Base-by-base conservation (phyloP, 352 stramenopile species). In the Globisporangium heterothallicum region DNA sequence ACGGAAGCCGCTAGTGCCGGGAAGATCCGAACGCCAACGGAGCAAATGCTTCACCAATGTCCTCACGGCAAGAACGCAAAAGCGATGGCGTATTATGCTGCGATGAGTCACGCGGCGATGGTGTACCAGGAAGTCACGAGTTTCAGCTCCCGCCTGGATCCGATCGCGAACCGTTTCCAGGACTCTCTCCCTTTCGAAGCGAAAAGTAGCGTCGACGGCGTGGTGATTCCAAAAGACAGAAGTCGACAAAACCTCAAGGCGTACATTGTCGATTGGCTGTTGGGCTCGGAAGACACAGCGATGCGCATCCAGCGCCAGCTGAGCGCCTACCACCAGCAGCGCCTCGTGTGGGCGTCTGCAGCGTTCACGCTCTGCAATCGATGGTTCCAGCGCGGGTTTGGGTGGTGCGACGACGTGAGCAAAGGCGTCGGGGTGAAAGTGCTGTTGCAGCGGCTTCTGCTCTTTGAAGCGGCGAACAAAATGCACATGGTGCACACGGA, bases 401-500 rank as follows among this genome's bases (percentile, higher is more conserved):
- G 78, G 22, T 89, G 78, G 78, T 86, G 78, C 43, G 78, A 89
- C 30, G 59, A 66, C 29, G 55, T 58, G n/a, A 66, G 56, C 22
- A 64, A 77, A 27, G 77, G 76, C n/a, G 78, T 81, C 0, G 78
- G 78, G 18, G 74, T 89, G 0, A 83, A 85, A 24, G 58, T 84
- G 5, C 49, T 89, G 3, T 49, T 89, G 24, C 52, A 84, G 34
- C 66, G 65, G 22, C 55, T 89, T 9, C 49, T 87, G 16, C 43
- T 86, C 4, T 82, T 86, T 36, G 74, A 83, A 24, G 63, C 70
- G 14, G 78, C 71, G 5, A 86, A 89, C 59, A 86, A 85, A 24
- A 87, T 89, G 75, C 69, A 89, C 61, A 89, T 89, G 78, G 52
- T 82, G 9, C 58, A 75, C n/a, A 86, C 75, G 0, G 65, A 85